Evolutionary conservation across 352 stramenopile genomes (phyloP).

Genomic region (Blastocystis sp.): DNA sequence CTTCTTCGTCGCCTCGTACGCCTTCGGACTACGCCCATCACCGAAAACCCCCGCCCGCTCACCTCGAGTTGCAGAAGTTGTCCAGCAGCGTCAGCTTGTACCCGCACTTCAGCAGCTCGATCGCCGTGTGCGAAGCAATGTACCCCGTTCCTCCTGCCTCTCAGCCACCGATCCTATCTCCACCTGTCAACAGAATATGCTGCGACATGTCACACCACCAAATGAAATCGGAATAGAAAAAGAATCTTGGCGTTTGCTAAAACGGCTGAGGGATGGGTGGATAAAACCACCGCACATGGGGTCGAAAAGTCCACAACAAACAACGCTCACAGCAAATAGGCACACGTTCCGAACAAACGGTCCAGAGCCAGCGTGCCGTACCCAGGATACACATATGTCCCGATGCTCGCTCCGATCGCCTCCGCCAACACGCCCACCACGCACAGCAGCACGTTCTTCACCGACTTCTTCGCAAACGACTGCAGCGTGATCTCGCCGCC

Average conservation of each 20-base stretch:
- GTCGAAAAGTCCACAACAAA: constrained; percentile 23
- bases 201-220: constrained; percentile 1
- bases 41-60: not conserved
- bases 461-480: not conserved
- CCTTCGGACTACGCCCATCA: constrained; percentile 72
- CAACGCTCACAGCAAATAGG: constrained; percentile 25
- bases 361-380: not conserved
- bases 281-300: not conserved
- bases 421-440: not conserved
- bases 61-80: constrained; percentile 79
- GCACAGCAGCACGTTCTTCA: constrained; percentile 17
- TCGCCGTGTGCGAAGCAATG: constrained; percentile 83
- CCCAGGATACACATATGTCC: constrained; percentile 3
- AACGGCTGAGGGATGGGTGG: constrained; percentile 18
- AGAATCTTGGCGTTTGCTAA: not conserved
- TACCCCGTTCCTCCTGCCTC: constrained; percentile 79
- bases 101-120: constrained; percentile 78
- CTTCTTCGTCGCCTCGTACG: constrained; percentile 75
- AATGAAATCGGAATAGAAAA: constrained; percentile 8
- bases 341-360: not conserved
- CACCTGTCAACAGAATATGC: constrained; percentile 65
- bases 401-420: constrained; percentile 3
- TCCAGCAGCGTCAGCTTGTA: constrained; percentile 83
- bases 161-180: not conserved
- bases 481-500: not conserved